Evolutionary conservation across 2,329 filamentous ascomycete species (phyloP), one percentile per base, ranked within the genome.

Genomic region (Colletotrichum tabaci): DNA sequence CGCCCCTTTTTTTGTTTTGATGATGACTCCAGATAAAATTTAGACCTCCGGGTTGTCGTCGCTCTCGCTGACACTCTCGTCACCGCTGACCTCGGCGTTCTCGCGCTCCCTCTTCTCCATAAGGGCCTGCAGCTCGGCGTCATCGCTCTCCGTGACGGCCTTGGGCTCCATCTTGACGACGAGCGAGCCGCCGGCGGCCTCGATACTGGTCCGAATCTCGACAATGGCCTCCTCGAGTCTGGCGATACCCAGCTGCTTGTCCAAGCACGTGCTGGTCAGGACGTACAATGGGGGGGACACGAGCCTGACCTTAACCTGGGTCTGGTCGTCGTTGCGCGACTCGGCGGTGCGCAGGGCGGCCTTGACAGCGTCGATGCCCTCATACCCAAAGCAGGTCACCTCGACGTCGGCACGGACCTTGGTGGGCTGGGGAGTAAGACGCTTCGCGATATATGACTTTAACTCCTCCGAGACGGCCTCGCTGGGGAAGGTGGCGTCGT

Each of bases 71-170:
- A 94, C 89, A 82, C 95, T 96, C 88, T 99, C 96, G 82, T 99
- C 97, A 79, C 96, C 96, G 83, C 95, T 98, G 80, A 99, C 94
- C 83, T 99, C 94, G 81, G 94, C 94, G 84, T 99, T 99, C 89
- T 98, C 96, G 76, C 94, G 92, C 87, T 98, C 96, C 76, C 94
- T 92, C 92, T 98, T 98, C 89, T 98, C 96, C 96, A 99, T 99
- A 75, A 99, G 89, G 63, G 96, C 96, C 83, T 98, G 95, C 75
- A 99, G 88, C 84, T 98, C 95, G 35, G 96, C 96, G 80, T 99
- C 96, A 79, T 99, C 97, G 82, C 95, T 97, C 88, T 98, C 97
- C 1, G 96, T 99, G 74, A 99, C 96, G 5, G 97, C 96, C 91
- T 98, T 98, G 76, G 96, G 96, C 79, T 96, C 95, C 96, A 99